Conservation (phyloP, 371 early-diverging fungal species). For the Phascolomyces articulosus region DNA sequence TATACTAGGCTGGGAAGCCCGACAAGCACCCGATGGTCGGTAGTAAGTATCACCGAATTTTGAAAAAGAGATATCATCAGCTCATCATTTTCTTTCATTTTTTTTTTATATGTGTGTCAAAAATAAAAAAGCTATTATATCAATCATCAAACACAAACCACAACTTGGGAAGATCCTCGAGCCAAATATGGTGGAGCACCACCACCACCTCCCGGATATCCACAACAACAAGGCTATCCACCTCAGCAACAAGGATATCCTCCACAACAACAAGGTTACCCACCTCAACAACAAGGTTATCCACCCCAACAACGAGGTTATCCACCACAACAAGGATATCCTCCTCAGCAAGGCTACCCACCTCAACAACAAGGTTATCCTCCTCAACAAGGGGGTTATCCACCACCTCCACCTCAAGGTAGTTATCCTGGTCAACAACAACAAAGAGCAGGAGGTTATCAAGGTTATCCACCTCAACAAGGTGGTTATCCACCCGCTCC, state of each 20-base stretch:
- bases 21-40: constrained; percentile 44
- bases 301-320: constrained; percentile 12
- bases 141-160: constrained; percentile 55
- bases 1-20: constrained; percentile 49
- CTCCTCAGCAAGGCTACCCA: constrained; percentile 20
- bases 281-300: no score
- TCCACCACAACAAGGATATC: constrained; percentile 12
- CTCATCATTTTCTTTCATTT: background rate
- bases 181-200: constrained; percentile 13
- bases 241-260: constrained; percentile 12
- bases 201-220: constrained; percentile 27
- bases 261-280: constrained; percentile 20
- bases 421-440: constrained; percentile 13
- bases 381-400: constrained; percentile 18
- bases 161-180: constrained; percentile 69
- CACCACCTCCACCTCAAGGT: constrained; percentile 11
- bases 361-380: constrained; percentile 16
- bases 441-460: background rate
- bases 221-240: no score
- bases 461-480: background rate
- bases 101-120: background rate
- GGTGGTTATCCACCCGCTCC: constrained; percentile 10
- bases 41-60: constrained; percentile 29
- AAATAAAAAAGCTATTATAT: constrained; percentile 63
- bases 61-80: background rate